Evolutionary conservation across 2,329 filamentous ascomycete species (phyloP), one percentile per base, ranked within the genome.

Genomic region (Aphanocladium album): DNA sequence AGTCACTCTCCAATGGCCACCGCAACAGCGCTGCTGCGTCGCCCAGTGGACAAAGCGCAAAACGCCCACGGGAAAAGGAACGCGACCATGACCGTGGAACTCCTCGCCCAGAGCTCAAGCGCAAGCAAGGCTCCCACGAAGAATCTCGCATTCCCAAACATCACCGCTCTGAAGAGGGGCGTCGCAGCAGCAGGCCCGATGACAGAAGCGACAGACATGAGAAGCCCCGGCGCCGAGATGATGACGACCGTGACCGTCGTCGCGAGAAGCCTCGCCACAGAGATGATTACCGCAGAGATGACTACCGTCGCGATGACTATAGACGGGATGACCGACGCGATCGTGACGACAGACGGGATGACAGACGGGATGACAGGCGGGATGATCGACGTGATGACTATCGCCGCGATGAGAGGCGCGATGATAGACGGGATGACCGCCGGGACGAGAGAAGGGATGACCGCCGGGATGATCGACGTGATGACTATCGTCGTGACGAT

Each of bases 11-110:
- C 64, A 85, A 86, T 67, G 83, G 87, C 11, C 79, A 86, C 65
- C 85, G 88, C 39, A 83, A 83, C 50, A 78, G 87, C 57, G 80
- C 84, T 41, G 89, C 87, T 21, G 87, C 86, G n/a, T 92, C 89
- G 19, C 89, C 90, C 8, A 87, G 81, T 23, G 88, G 89, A 2
- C 78, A 78, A 39, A 61, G 63, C 14, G 58, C 65, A 16, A 76
- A 76, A 67, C 79, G 80, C 61, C 74, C 78, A 64, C 76, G 80
- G 45, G 79, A 82, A 21, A 73, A 77, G 47, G 79, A 82, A 39
- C 75, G 79, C 45, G 76, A 80, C 16, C 81, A 82, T 14, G 83
- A 85, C 19, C 76, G 79, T 41, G 77, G 77, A 33, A 78, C 79
- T 4, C 79, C 80, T 1, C 75, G 81, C 25, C 78, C 80, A 1